A percentile compares a stretch with the other conserved stretches of the same genome.
Evolutionary conservation across 202 grass and related monocot species (phyloP).

Genomic region (Schoenoplectus tabernaemontani): DNA sequence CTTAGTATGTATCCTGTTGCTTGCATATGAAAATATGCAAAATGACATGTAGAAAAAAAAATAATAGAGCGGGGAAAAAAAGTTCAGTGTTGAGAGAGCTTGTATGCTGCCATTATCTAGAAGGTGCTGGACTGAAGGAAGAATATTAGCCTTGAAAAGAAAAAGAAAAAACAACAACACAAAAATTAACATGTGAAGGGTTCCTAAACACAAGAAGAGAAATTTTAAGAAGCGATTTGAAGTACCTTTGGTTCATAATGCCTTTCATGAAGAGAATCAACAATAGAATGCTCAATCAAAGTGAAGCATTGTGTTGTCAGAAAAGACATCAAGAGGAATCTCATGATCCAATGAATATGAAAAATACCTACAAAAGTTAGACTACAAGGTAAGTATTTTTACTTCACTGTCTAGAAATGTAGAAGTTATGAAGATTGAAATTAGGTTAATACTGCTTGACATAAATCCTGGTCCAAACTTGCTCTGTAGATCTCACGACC

Average conservation of each 20-base stretch:
- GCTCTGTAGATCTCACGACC: conserved; percentile 62
- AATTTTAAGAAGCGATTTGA: not conserved
- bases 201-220: conserved; percentile 20
- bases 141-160: conserved; percentile 47
- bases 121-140: conserved; percentile 56
- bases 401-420: not conserved
- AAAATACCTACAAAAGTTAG: conserved; percentile 44
- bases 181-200: not conserved
- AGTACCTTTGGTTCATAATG: conserved; percentile 67
- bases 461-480: conserved; percentile 58
- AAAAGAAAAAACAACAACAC: conserved; percentile 12
- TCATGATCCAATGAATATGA: conserved; percentile 56
- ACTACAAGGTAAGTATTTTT: conserved; percentile 13
- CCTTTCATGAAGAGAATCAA: conserved; percentile 37
- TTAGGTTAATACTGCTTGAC: conserved; percentile 46
- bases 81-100: not conserved
- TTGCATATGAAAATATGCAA: not conserved
- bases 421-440: conserved; percentile 15
- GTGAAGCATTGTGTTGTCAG: conserved; percentile 52
- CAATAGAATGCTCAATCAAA: conserved; percentile 62
- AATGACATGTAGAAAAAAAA: not conserved
- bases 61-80: not conserved
- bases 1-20: not conserved
- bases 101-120: conserved; percentile 54
- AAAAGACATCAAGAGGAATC: conserved; percentile 55